A percentile compares a stretch with the other conserved stretches of the same genome.
Conservation (phyloP, 2,329 filamentous ascomycete genomes). For the Esteya vermicola region DNA sequence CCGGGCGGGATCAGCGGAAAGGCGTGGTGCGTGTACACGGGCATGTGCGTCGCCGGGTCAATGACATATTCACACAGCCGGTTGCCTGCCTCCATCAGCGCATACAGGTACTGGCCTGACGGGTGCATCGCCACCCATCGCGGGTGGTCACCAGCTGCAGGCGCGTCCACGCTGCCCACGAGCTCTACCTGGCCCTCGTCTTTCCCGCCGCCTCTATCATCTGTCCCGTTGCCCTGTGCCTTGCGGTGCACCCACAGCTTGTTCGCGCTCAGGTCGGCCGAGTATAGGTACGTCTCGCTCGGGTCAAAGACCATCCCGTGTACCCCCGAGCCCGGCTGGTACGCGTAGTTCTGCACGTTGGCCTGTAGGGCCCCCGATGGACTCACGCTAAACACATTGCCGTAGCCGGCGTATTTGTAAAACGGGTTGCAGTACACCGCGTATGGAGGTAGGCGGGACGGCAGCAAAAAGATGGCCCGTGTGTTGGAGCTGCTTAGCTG, state of each 20-base stretch:
- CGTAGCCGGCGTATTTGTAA: constrained; percentile 71
- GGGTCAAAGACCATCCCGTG: constrained; percentile 75
- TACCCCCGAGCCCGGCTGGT: constrained; percentile 55
- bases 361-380: constrained; percentile 40
- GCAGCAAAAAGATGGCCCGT: constrained; percentile 76
- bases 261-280: constrained; percentile 63
- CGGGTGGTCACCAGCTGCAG: constrained; percentile 59
- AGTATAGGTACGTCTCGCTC: constrained; percentile 61
- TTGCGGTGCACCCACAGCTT: constrained; percentile 79
- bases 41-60: constrained; percentile 57
- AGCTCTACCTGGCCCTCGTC: constrained; percentile 49
- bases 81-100: constrained; percentile 83
- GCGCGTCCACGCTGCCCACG: constrained; percentile 60
- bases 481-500: constrained; percentile 61
- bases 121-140: constrained; percentile 81
- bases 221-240: too few species aligned
- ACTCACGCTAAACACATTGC: constrained; percentile 59
- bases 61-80: constrained; percentile 69
- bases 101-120: constrained; percentile 66
- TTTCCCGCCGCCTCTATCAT: constrained; percentile 16
- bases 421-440: constrained; percentile 84
- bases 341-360: constrained; percentile 60
- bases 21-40: constrained; percentile 61
- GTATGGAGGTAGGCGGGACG: constrained; percentile 63
- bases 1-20: constrained; percentile 72